Base-by-base conservation (phyloP, 495 filamentous ascomycete species). In the Penicillium chermesinum region DNA sequence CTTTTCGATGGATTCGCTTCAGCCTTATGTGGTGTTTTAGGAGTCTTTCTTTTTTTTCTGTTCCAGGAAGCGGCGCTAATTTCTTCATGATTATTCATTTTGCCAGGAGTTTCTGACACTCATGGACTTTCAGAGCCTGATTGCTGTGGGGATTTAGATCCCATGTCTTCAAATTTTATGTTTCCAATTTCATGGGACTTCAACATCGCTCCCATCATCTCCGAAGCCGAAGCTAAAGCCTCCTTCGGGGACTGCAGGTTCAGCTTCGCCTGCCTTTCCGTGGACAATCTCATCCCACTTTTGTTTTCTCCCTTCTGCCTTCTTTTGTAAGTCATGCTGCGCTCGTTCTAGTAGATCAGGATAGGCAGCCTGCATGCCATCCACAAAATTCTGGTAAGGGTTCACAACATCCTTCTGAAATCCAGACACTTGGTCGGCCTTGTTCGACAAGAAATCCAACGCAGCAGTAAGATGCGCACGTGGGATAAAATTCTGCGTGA, bases 401-500 rank as follows among this genome's bases (percentile, higher is more conserved):
- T 91, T 83, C 2, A 69, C 63, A 0, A 96, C 77, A 30, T 86
- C 78, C 30, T 80, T 81, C 21, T 79, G 75, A 60, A 98, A 98
- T 0, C 93, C 93, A 18, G 87, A 90, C 7, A 96, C 81, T 50
- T 94, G 88, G 21, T 89, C 84, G 5, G 85, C 67, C 62, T 91
- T 89, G 63, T 94, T 84, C 40, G 75, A 79, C 54, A 98, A 64
- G 61, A 98, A 98, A 12, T 82, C 81, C 48, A 98, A 65, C 0
- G 88, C 90, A 27, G 85, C 79, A 9, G 70, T 60, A 4, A 98
- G 70, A 58, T 90, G 88, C 13, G 78, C 78, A 38, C 79, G 76
- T 0, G 93, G 91, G 7, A 97, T 85, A 61, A 98, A 97, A 63
- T 98, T 98, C 56, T 97, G 91, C 10, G 93, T 98, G 41, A 98